Conservation (phyloP, 208 protist species). For the Crithidia fasciculata region DNA sequence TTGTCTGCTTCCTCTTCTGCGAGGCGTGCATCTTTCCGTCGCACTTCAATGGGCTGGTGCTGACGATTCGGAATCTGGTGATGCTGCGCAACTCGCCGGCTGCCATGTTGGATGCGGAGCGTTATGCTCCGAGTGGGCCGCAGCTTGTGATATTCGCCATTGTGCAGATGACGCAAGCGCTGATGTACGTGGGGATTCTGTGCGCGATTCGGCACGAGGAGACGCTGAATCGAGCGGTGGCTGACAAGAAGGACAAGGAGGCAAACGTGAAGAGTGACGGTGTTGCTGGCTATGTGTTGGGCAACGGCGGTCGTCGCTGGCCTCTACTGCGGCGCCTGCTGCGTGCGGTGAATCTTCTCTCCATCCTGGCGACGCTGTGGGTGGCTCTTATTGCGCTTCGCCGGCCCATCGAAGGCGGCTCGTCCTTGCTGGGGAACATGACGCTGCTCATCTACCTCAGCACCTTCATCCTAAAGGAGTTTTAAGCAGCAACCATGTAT, state of each 20-base stretch:
- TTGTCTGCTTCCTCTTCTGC: slow-evolving; percentile 27
- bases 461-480: slow-evolving; percentile 30
- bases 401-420: slow-evolving; percentile 61
- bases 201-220: slow-evolving; percentile 34
- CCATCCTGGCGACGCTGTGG: slow-evolving; percentile 47
- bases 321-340: slow-evolving; percentile 21
- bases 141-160: slow-evolving; percentile 46
- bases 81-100: slow-evolving; percentile 36
- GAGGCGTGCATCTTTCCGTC: slow-evolving; percentile 37
- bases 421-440: slow-evolving; percentile 50
- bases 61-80: slow-evolving; percentile 69
- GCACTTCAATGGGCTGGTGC: slow-evolving; percentile 70
- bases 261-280: neutral
- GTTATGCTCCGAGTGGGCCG: slow-evolving; percentile 36
- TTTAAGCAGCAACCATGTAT: slow-evolving; percentile 7
- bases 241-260: neutral
- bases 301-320: slow-evolving; percentile 38
- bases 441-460: slow-evolving; percentile 38
- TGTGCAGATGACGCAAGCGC: slow-evolving; percentile 37
- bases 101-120: slow-evolving; percentile 50
- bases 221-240: slow-evolving; percentile 11
- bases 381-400: slow-evolving; percentile 49
- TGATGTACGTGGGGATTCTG: slow-evolving; percentile 36
- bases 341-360: neutral
- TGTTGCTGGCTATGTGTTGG: slow-evolving; percentile 41